Percentiles rank a stretch among this genome's conserved stretches.
These are phyloP conservation scores for Harrya chromipes DNA, from an alignment of 768 basidiomycete species.

Conservation along the genomic window DNA sequence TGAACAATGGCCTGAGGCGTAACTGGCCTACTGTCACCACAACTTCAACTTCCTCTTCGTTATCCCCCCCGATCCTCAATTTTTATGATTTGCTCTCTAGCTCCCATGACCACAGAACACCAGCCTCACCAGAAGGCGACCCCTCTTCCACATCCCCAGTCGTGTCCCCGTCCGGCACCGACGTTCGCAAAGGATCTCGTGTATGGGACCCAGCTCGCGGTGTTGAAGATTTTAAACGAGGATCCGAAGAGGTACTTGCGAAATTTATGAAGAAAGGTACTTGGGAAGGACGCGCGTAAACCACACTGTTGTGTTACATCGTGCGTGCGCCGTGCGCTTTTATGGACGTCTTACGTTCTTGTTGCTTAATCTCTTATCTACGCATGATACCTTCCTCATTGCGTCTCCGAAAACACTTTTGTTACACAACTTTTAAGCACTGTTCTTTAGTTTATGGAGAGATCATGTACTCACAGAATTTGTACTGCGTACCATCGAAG, in stretches of 20 bases:
- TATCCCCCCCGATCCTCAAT: constrained; percentile 12
- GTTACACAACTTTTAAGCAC: background rate
- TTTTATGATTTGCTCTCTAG: constrained; percentile 13
- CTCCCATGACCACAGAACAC: constrained; percentile 5
- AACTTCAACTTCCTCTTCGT: constrained; percentile 1
- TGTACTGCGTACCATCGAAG: too few species aligned
- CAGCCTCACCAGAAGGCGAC: constrained; percentile 10
- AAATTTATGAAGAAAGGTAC: constrained; percentile 79
- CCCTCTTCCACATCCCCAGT: constrained; percentile 22
- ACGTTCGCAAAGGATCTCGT: constrained; percentile 48
- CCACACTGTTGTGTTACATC: background rate
- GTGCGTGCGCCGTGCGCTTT: background rate
- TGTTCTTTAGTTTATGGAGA: background rate
- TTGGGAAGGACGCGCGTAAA: constrained; percentile 51
- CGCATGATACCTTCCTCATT: constrained; percentile 2
- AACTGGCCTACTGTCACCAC: constrained; percentile 11
- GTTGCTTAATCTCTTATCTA: constrained; percentile 1
- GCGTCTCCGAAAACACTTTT: background rate
- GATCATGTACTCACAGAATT: background rate
- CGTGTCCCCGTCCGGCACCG: constrained; percentile 52
- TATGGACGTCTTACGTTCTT: background rate
- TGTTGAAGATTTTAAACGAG: constrained; percentile 81
- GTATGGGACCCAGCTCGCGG: constrained; percentile 87
- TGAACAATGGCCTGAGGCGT: constrained; percentile 20
- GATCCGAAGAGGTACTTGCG: constrained; percentile 83